phyloP scores from a whole-genome alignment of 108 stramenopile species.

The Discostella pseudostelligera region DNA sequence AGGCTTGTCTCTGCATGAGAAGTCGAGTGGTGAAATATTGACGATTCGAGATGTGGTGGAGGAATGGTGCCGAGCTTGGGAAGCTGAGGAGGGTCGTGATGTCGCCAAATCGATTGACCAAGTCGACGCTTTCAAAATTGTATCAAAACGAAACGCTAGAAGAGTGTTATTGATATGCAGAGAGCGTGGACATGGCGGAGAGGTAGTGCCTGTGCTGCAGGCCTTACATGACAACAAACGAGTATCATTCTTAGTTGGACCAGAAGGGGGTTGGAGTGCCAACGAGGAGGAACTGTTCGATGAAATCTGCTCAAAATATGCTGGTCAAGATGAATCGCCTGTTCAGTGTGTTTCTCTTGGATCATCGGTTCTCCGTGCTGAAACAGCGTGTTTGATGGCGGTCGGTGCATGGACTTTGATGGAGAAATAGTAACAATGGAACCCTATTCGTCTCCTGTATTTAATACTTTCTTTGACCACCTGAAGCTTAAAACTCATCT shows the following conservation, averaged over 20 bases:
- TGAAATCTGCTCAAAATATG: slow-evolving; percentile 11
- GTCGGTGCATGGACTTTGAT: slow-evolving; percentile 50
- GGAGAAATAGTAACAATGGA: slow-evolving; percentile 14
- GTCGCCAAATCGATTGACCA: background rate
- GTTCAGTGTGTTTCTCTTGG: slow-evolving; percentile 72
- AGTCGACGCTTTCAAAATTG: background rate
- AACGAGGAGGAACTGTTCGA: slow-evolving; percentile 60
- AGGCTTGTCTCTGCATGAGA: background rate
- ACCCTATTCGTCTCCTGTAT: background rate
- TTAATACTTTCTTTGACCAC: background rate
- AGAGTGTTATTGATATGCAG: slow-evolving; percentile 58
- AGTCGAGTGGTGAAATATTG: slow-evolving; percentile 6
- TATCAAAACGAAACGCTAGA: background rate
- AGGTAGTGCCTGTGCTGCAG: slow-evolving; percentile 47
- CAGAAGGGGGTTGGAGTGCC: slow-evolving; percentile 86
- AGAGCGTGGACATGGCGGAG: slow-evolving; percentile 43
- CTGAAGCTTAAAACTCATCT: slow-evolving; percentile 17
- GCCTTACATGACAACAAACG: slow-evolving; percentile 36
- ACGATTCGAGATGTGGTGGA: slow-evolving; percentile 24
- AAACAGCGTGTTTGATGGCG: slow-evolving; percentile 75
- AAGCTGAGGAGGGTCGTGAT: background rate
- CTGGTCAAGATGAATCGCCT: slow-evolving; percentile 4
- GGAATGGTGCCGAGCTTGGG: slow-evolving; percentile 22
- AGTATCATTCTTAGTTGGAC: slow-evolving; percentile 69
- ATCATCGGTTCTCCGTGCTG: slow-evolving; percentile 62